Evolutionary conservation across 345 rosid genomes (phyloP).

Genomic region (Brassica nigra): DNA sequence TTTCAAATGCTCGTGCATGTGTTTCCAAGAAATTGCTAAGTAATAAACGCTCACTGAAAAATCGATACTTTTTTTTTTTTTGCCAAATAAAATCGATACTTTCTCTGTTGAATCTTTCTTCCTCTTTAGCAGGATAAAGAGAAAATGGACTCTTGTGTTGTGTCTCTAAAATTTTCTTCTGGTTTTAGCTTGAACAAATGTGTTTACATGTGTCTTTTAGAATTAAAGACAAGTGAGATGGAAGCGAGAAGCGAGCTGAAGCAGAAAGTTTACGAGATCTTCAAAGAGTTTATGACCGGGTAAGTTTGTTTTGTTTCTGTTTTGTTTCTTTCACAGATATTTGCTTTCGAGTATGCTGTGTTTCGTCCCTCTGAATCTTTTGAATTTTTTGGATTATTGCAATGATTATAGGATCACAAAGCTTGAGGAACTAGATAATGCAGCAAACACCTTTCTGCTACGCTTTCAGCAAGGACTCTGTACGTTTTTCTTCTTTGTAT

Average conservation of each 20-base stretch:
- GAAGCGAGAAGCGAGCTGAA: slow-evolving; percentile 38
- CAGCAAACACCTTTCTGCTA: slow-evolving; percentile 50
- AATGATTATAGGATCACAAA: slow-evolving; percentile 50
- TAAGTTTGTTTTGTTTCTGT: no score
- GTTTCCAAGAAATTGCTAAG: no score
- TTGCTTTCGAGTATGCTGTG: no score
- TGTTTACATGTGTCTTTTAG: not conserved
- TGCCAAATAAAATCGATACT: no score
- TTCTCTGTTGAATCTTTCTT: not conserved
- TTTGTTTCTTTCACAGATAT: no score
- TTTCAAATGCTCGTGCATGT: not conserved
- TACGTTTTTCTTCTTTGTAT: slow-evolving; percentile 24
- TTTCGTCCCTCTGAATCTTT: no score
- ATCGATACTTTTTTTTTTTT: no score
- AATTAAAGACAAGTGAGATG: slow-evolving; percentile 21
- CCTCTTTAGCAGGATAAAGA: no score
- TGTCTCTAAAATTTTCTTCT: not conserved
- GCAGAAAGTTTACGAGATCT: slow-evolving; percentile 39
- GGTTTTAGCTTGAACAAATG: not conserved
- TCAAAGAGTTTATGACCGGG: slow-evolving; percentile 53
- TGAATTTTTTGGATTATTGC: not conserved
- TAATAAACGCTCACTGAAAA: not conserved
- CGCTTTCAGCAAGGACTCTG: slow-evolving; percentile 64
- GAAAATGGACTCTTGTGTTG: not conserved
- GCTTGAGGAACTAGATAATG: slow-evolving; percentile 61